Base-by-base conservation (phyloP, 2,329 filamentous ascomycete species). In the Botrytis deweyae region DNA sequence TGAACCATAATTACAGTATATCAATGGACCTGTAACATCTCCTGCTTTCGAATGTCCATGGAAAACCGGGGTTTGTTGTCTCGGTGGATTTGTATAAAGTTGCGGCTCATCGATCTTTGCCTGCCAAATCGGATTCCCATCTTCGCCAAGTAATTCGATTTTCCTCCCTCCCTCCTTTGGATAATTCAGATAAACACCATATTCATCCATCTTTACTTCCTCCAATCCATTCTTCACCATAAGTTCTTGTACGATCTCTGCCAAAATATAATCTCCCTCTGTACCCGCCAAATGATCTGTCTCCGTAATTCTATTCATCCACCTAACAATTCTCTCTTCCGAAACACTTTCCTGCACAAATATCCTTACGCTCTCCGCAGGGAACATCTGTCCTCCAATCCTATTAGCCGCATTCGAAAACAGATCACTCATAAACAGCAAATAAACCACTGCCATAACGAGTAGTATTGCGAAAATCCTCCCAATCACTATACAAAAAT, bases 271-370 rank as follows among this genome's bases (percentile, higher is more conserved):
- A 83, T 97, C 95, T 66, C 96, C 96, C 84, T 97, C 92, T 4
- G 94, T 97, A n/a, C 96, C 96, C 3, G 94, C 96, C 76, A 98
- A 87, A 82, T 98, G 96, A 75, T 96, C 93, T 81, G 93, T 97
- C 73, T 88, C 88, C 7, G 94, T 95, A 76, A 95, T 90, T 80
- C 95, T 92, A 79, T 88, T 85, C 74, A 97, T 84, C 74, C 93
- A 92, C 59, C 93, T 90, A 76, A 90, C 88, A 81, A 96, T 92
- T 69, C 87, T 86, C 74, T 87, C 86, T 72, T 89, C 86, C 79
- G 97, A 91, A 77, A 97, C 88, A 78, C 89, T 90, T 67, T 87
- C 86, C 81, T 96, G 90, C 40, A 97, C 88, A 82, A 92, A 93
- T 74, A 88, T 86, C 73, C 93, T 90, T 74, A 98, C 89, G 76